Evolutionary conservation across 345 rosid genomes (phyloP).

Genomic region (Eucalyptus leucophloia): DNA sequence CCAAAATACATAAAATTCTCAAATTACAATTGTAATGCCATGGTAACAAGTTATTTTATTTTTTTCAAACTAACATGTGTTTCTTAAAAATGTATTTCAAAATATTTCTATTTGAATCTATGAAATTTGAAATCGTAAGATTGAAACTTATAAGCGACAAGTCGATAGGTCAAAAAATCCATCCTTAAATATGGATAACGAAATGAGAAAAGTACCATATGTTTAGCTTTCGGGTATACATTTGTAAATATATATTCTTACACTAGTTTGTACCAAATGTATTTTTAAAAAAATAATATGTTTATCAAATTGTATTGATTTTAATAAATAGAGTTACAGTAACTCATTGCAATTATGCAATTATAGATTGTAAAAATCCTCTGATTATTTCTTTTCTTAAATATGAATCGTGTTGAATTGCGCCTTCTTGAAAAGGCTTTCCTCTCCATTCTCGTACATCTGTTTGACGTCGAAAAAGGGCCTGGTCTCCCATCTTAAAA

Average conservation of each 20-base stretch:
- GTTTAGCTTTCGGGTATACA: neutral
- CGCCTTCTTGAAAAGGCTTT: neutral
- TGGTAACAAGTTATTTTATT: neutral
- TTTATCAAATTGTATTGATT: neutral
- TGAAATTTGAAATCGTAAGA: neutral
- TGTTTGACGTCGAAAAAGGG: neutral
- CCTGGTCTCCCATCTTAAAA: neutral
- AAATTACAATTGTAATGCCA: neutral
- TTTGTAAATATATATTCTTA: neutral
- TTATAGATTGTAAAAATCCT: neutral
- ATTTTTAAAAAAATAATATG: neutral
- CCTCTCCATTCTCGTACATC: too few species aligned
- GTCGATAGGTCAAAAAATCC: neutral
- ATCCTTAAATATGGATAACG: neutral
- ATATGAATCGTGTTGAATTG: too few species aligned
- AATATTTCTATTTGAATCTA: neutral
- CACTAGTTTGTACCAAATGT: neutral
- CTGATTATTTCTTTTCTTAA: too few species aligned
- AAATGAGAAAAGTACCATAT: neutral
- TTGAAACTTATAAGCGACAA: neutral
- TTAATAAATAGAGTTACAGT: neutral
- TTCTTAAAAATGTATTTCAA: neutral
- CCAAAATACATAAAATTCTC: neutral
- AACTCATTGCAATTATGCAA: too few species aligned
- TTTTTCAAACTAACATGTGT: neutral